phyloP scores from a whole-genome alignment of 768 basidiomycete species.

The Neoboletus magnificus region DNA sequence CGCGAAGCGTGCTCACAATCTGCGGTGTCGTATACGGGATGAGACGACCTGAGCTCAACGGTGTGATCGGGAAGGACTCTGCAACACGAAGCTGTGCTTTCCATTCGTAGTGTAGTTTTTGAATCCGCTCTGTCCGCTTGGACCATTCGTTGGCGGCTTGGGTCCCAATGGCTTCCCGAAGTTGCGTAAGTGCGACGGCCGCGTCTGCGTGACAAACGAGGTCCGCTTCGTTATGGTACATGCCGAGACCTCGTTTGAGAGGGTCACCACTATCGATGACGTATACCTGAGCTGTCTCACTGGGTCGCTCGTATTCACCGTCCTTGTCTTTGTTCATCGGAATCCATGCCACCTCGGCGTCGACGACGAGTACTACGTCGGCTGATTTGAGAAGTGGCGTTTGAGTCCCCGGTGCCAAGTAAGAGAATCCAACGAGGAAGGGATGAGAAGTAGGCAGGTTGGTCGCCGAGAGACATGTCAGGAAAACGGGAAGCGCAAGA shows the following conservation, averaged over 20 bases:
- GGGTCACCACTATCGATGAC: conserved; percentile 63
- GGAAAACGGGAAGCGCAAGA: conserved; percentile 54
- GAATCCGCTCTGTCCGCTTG: conserved; percentile 15
- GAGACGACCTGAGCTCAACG: conserved; percentile 14
- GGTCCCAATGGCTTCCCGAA: conserved; percentile 29
- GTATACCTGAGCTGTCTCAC: conserved; percentile 47
- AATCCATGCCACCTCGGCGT: conserved; percentile 66
- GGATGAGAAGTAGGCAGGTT: conserved; percentile 58
- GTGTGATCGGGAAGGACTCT: conserved; percentile 29
- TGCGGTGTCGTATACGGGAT: conserved; percentile 41
- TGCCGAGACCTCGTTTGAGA: conserved; percentile 47
- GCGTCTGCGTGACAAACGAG: conserved; percentile 58
- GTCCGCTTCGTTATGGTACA: conserved; percentile 52
- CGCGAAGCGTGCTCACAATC: conserved; percentile 48
- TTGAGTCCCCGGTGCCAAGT: conserved; percentile 43
- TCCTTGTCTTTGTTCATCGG: conserved; percentile 40
- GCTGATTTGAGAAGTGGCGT: conserved; percentile 48
- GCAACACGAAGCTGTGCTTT: conserved; percentile 24
- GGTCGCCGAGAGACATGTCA: conserved; percentile 48
- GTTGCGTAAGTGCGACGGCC: conserved; percentile 47
- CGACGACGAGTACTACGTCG: conserved; percentile 64
- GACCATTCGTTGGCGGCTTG: conserved; percentile 9
- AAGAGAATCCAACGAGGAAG: conserved; percentile 50
- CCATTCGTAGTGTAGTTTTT: conserved; percentile 26
- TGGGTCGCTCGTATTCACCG: conserved; percentile 34